Evolutionary conservation across 202 grass and related monocot genomes (phyloP), one percentile per base, ranked within the genome.

Genomic region (Zizania palustris): DNA sequence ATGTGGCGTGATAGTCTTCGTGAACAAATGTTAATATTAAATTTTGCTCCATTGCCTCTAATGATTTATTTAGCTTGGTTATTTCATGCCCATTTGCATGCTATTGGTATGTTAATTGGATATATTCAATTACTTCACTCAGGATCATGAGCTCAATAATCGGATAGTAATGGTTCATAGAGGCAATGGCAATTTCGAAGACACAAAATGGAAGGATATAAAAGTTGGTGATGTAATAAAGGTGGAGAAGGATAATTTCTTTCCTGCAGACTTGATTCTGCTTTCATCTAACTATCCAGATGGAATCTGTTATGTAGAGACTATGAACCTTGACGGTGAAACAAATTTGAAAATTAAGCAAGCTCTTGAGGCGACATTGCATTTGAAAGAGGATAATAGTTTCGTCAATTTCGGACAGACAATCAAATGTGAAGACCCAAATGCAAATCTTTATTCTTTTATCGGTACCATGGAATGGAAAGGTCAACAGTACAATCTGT

Each of bases 341-440:
- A 99, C 96, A 73, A 99, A 99, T 82, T 88, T 99, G 80, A 99
- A 99, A 85, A 78, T 99, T 72, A 99, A 93, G 71, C 92, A 99
- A 87, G 80, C 91, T 43, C 85, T 93, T 55, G 90, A 99, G 51
- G 75, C 87, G 59, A 93, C 96, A 71, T 86, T 62, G 38, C 73
- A 77, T 91, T 81, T 99, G 79, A 64, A 93, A 41, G 85, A 87
- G 54, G 90, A 93, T 75, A 74, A 41, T 79, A 75, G 60, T 41
- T 91, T 96, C 19, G 55, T 58, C 57, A 37, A 81, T 64, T 72
- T 99, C 72, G 89, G 77, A 75, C 85, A 85, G 41, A 89, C 45
- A 58, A 79, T 99, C 46, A 93, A 91, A 67, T 99, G 92, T 5
- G 96, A 99, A 87, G 92, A 99, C 53, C 96, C 96, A 65, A 99